Conservation (phyloP, 2,329 filamentous ascomycete species). For the Sodiomyces alkalinus region DNA sequence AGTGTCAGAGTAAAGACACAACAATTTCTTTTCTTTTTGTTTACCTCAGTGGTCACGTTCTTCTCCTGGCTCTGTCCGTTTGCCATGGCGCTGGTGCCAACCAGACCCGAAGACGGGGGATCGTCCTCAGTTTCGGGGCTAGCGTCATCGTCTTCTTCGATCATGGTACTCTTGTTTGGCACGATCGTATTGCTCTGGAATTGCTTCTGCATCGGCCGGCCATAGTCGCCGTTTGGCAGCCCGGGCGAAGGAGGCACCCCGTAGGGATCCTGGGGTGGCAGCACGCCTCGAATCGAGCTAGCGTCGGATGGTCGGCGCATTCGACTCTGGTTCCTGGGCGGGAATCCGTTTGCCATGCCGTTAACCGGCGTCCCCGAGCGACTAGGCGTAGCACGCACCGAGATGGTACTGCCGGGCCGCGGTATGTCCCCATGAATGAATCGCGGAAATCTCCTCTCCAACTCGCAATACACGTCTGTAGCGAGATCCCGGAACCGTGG, state of each 20-base stretch:
- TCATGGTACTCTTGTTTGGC: constrained; percentile 93
- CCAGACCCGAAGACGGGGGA: constrained; percentile 48
- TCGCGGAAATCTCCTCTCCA: constrained; percentile 77
- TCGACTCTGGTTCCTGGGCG: constrained; percentile 35
- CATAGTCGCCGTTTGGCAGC: constrained; percentile 46
- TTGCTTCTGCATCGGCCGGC: constrained; percentile 70
- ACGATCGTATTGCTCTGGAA: constrained; percentile 94
- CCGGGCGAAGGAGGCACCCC: constrained; percentile 45
- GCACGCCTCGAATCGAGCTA: constrained; percentile 38
- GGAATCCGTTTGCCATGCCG: constrained; percentile 31
- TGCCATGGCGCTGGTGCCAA: constrained; percentile 16
- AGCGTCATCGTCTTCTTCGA: constrained; percentile 81
- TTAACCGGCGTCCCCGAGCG: constrained; percentile 48
- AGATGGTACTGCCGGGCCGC: constrained; percentile 53
- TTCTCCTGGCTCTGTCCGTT: constrained; percentile 13
- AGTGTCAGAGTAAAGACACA: constrained; percentile 4
- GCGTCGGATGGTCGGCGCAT: constrained; percentile 45
- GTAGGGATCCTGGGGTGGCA: constrained; percentile 27
- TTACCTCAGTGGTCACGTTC: constrained; percentile 24
- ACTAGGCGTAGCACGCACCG: constrained; percentile 43
- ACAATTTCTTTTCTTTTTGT: too few relatives aligned
- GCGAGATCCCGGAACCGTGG: constrained; percentile 82
- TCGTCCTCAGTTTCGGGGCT: constrained; percentile 41
- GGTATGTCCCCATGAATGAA: constrained; percentile 58
- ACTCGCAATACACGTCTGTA: constrained; percentile 89